These are phyloP conservation scores for Hymenoscyphus linearis DNA, from an alignment of 2,329 filamentous ascomycete species.

Conservation along the genomic window DNA sequence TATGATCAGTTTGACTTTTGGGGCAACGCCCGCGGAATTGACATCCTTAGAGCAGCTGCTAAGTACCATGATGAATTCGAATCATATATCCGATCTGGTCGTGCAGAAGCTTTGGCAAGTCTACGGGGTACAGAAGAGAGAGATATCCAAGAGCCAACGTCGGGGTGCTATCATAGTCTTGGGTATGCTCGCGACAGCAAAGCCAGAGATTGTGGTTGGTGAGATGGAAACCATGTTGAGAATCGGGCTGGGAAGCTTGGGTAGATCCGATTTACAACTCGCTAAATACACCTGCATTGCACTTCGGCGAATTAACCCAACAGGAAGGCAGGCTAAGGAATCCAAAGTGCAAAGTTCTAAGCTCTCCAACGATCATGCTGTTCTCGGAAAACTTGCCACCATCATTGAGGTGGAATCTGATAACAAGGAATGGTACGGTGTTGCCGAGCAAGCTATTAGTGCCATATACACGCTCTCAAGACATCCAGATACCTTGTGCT, in stretches of 20 bases:
- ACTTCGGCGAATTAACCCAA: constrained; percentile 82
- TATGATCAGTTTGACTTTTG: constrained; percentile 98
- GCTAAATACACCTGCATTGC: constrained; percentile 96
- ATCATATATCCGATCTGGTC: constrained; percentile 78
- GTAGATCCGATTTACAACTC: constrained; percentile 76
- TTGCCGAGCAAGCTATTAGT: constrained; percentile 92
- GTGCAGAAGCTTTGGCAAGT: constrained; percentile 95
- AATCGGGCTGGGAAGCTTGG: constrained; percentile 78
- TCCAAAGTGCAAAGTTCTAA: constrained; percentile 65
- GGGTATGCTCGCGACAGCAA: constrained; percentile 91
- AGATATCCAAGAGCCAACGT: constrained; percentile 86
- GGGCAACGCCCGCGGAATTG: constrained; percentile 87
- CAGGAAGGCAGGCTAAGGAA: constrained; percentile 72
- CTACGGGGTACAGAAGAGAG: constrained; percentile 87
- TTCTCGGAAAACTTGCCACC: constrained; percentile 72
- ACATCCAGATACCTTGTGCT: constrained; percentile 89
- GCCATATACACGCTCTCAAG: constrained; percentile 93
- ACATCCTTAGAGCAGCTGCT: constrained; percentile 93
- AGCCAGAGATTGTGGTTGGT: constrained; percentile 85
- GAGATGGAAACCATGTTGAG: constrained; percentile 94
- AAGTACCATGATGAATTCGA: constrained; percentile 95
- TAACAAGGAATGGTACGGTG: constrained; percentile 92
- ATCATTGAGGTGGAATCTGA: constrained; percentile 83
- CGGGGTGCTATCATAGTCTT: constrained; percentile 93
- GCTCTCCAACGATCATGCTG: constrained; percentile 85